These are phyloP conservation scores for Protomyces arabidopsidicola DNA, from an alignment of 1,139 yeast species.

Conservation along the genomic window DNA sequence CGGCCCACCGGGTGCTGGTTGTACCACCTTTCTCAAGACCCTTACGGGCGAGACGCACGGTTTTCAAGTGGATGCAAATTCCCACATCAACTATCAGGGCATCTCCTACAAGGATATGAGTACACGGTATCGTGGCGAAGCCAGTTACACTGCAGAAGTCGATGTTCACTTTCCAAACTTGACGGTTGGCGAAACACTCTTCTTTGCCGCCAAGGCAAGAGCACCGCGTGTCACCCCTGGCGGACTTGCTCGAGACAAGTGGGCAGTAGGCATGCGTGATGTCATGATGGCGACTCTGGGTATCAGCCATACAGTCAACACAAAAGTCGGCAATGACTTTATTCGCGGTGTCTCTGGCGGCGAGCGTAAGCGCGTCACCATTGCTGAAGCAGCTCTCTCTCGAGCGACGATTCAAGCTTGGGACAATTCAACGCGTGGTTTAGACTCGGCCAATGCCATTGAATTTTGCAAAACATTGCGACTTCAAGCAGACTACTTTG, in stretches of 20 bases:
- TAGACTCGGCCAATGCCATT: constrained; percentile 69
- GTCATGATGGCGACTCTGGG: constrained; percentile 69
- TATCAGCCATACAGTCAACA: constrained; percentile 51
- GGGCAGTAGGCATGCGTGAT: constrained; percentile 59
- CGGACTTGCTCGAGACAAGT: constrained; percentile 54
- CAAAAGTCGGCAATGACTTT: constrained; percentile 58
- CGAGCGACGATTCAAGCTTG: constrained; percentile 64
- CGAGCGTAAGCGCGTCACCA: constrained; percentile 59
- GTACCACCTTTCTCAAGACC: constrained; percentile 51
- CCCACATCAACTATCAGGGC: constrained; percentile 49
- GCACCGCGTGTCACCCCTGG: constrained; percentile 63
- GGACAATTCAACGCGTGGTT: constrained; percentile 73
- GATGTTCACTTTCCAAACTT: constrained; percentile 70
- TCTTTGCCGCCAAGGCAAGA: constrained; percentile 59
- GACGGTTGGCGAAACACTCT: constrained; percentile 65
- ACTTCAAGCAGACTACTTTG: constrained; percentile 55
- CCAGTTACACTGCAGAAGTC: constrained; percentile 62
- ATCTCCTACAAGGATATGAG: constrained; percentile 47
- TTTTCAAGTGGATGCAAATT: constrained; percentile 38
- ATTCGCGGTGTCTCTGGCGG: constrained; percentile 65
- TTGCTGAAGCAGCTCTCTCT: constrained; percentile 58
- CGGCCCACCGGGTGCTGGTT: constrained; percentile 62
- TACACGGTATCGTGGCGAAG: constrained; percentile 60
- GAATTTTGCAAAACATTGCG: constrained; percentile 69
- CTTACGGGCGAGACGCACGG: constrained; percentile 57